A percentile compares a stretch with the other conserved stretches of the same genome.
These are phyloP conservation scores for Phoma sp. DNA, from an alignment of 2,329 filamentous ascomycete genomes.

Conservation along the genomic window DNA sequence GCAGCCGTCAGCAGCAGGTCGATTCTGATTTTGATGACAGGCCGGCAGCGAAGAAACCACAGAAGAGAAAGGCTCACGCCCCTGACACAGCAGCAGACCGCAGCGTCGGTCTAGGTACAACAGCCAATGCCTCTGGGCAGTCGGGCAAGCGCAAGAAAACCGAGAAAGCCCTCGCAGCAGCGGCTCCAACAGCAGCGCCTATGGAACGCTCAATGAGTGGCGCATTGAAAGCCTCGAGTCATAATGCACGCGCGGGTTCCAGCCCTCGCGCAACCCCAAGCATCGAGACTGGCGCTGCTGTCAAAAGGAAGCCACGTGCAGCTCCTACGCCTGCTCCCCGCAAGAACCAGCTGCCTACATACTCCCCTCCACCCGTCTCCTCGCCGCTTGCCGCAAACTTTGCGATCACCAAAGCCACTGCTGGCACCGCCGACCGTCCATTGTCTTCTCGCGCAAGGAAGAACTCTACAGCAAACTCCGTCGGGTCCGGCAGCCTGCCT, in stretches of 20 bases:
- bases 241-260: slow-evolving; percentile 48
- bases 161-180: slow-evolving; percentile 63
- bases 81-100: slow-evolving; percentile 54
- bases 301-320: slow-evolving; percentile 76
- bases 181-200: slow-evolving; percentile 45
- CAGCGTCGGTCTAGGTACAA: slow-evolving; percentile 68
- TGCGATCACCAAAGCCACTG: slow-evolving; percentile 61
- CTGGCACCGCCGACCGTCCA: slow-evolving; percentile 59
- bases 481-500: slow-evolving; percentile 57
- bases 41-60: slow-evolving; percentile 64
- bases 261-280: slow-evolving; percentile 74
- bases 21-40: slow-evolving; percentile 83
- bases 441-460: slow-evolving; percentile 75
- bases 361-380: slow-evolving; percentile 74
- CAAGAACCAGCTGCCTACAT: slow-evolving; percentile 66
- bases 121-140: slow-evolving; percentile 59
- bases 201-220: slow-evolving; percentile 74
- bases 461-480: slow-evolving; percentile 61
- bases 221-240: slow-evolving; percentile 57
- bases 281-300: slow-evolving; percentile 49
- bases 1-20: slow-evolving; percentile 68
- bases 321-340: slow-evolving; percentile 72
- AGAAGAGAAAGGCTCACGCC: slow-evolving; percentile 63
- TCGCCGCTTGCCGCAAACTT: slow-evolving; percentile 76
- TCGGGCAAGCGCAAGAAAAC: slow-evolving; percentile 80